Conservation (phyloP, 495 filamentous ascomycete genomes). For the Neurospora sp. region DNA sequence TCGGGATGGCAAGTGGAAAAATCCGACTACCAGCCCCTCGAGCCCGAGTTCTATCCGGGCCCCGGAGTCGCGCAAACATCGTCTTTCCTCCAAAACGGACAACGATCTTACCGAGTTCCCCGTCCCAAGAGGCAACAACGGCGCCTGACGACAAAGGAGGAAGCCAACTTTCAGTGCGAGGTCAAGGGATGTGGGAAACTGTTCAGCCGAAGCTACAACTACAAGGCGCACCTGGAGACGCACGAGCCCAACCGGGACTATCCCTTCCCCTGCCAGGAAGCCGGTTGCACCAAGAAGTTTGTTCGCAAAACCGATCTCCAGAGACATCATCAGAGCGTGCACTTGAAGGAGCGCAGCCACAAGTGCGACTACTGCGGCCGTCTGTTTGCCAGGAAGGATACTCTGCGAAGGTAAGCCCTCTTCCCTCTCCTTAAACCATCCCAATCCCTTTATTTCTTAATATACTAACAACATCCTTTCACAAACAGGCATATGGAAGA, state of each 20-base stretch:
- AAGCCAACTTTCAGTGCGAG: slow-evolving; percentile 68
- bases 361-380: slow-evolving; percentile 62
- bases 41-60: slow-evolving; percentile 32
- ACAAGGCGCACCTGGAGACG: slow-evolving; percentile 79
- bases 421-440: not conserved
- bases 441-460: not conserved
- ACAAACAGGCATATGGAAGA: slow-evolving; percentile 62
- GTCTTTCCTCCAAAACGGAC: slow-evolving; percentile 23
- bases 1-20: slow-evolving; percentile 33
- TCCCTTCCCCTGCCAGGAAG: slow-evolving; percentile 54
- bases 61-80: slow-evolving; percentile 13
- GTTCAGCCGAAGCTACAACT: slow-evolving; percentile 86
- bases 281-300: slow-evolving; percentile 63
- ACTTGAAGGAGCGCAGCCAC: slow-evolving; percentile 63
- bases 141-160: slow-evolving; percentile 56
- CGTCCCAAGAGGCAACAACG: slow-evolving; percentile 38
- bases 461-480: slow-evolving; percentile 7
- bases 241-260: slow-evolving; percentile 70
- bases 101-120: slow-evolving; percentile 27
- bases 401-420: slow-evolving; percentile 56
- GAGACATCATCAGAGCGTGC: slow-evolving; percentile 75
- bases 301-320: slow-evolving; percentile 78
- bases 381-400: slow-evolving; percentile 74
- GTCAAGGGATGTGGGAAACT: slow-evolving; percentile 61
- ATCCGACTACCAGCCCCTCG: slow-evolving; percentile 34